Percentiles rank a stretch among this genome's conserved stretches.
Conservation (phyloP, 495 filamentous ascomycete genomes). For the Annulohypoxylon maeteangense region DNA sequence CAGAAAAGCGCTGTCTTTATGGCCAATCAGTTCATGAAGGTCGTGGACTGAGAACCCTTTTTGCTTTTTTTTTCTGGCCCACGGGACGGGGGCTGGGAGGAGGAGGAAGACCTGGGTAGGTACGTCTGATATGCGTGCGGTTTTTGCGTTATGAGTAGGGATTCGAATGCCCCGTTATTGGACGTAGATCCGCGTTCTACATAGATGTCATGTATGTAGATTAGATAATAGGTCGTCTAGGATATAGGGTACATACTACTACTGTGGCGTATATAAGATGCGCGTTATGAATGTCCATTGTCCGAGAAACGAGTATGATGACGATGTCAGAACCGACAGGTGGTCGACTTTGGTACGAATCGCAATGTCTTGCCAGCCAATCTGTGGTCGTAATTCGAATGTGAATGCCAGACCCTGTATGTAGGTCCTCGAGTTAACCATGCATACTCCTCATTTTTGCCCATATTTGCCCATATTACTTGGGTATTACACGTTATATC, state of each 20-base stretch:
- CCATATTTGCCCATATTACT: too few species aligned
- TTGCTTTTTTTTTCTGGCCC: too few species aligned
- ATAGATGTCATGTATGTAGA: conserved; percentile 28
- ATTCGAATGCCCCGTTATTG: conserved; percentile 8
- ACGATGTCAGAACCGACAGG: conserved; percentile 19
- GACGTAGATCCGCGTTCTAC: conserved; percentile 13
- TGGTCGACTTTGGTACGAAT: conserved; percentile 19
- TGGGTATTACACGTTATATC: background rate
- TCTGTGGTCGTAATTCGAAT: background rate
- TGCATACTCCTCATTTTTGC: background rate
- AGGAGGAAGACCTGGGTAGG: too few species aligned
- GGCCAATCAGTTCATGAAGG: conserved; percentile 48
- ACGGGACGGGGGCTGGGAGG: too few species aligned
- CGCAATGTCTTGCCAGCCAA: conserved; percentile 4
- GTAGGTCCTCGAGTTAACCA: background rate
- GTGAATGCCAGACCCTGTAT: background rate
- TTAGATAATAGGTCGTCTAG: conserved; percentile 8
- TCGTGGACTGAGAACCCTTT: conserved; percentile 43
- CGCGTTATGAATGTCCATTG: background rate
- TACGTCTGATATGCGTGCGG: too few species aligned
- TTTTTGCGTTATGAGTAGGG: background rate
- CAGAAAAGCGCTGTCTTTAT: conserved; percentile 35
- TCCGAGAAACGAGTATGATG: conserved; percentile 4
- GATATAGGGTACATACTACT: background rate
- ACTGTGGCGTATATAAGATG: background rate